A percentile compares a stretch with the other conserved stretches of the same genome.
Conservation (phyloP, 1,139 yeast species). For the Zygosaccharomyces sapae region DNA sequence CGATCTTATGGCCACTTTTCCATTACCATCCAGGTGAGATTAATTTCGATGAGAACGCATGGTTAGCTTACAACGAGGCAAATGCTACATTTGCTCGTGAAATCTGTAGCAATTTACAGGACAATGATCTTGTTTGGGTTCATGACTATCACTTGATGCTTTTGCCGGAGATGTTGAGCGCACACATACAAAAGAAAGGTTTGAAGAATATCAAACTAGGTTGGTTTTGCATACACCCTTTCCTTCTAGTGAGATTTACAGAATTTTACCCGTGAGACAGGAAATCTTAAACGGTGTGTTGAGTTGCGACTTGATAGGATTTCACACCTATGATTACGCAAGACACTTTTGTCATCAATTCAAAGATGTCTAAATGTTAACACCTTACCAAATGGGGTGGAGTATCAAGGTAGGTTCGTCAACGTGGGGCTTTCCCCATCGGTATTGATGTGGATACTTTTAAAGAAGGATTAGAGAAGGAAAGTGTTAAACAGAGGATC, state of each 20-base stretch:
- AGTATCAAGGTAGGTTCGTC: constrained; percentile 69
- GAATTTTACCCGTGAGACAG: constrained; percentile 90
- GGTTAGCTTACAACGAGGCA: constrained; percentile 98
- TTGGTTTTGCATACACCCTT: constrained; percentile 96
- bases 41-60: constrained; percentile 94
- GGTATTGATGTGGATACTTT: constrained; percentile 96
- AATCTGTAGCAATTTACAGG: constrained; percentile 66
- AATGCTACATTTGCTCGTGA: constrained; percentile 76
- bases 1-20: constrained; percentile 94
- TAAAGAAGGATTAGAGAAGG: constrained; percentile 67
- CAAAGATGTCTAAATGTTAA: constrained; percentile 76
- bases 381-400: constrained; percentile 88
- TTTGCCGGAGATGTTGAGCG: constrained; percentile 81
- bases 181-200: constrained; percentile 36
- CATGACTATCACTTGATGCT: constrained; percentile 98
- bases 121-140: constrained; percentile 91
- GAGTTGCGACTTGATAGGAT: constrained; percentile 91
- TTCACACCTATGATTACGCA: constrained; percentile 99
- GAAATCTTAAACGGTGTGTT: constrained; percentile 88
- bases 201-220: constrained; percentile 70
- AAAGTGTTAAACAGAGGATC: constrained; percentile 62
- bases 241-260: constrained; percentile 93
- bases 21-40: constrained; percentile 99
- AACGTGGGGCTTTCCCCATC: constrained; percentile 93
- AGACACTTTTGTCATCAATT: constrained; percentile 91